A percentile compares a stretch with the other conserved stretches of the same genome.
Conservation (phyloP, 164 flowering plant species). For the Tetracentron sinense region DNA sequence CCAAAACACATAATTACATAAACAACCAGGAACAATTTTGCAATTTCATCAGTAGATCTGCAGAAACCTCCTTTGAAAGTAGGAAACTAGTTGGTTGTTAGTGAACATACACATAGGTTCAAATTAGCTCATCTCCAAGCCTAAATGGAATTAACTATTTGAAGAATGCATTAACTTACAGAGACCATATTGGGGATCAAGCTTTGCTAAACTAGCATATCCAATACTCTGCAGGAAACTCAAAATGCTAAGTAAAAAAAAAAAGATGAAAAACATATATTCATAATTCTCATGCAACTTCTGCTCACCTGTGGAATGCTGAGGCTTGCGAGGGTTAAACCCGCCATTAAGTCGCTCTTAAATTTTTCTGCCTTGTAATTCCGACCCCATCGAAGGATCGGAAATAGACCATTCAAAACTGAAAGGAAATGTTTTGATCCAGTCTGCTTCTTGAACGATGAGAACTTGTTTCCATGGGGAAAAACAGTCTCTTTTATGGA, state of each 20-base stretch:
- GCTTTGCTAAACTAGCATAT: slow-evolving; percentile 79
- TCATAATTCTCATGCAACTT: background rate
- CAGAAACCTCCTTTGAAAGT: too few species aligned
- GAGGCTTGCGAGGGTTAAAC: slow-evolving; percentile 80
- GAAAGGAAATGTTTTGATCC: slow-evolving; percentile 9
- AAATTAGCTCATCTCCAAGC: too few species aligned
- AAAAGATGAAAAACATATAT: background rate
- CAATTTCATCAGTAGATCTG: too few species aligned
- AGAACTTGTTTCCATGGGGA: slow-evolving; percentile 13
- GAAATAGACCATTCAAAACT: slow-evolving; percentile 46
- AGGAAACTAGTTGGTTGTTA: too few species aligned
- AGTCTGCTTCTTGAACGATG: slow-evolving; percentile 14
- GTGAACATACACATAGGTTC: too few species aligned
- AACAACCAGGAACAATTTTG: background rate
- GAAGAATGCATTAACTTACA: too few species aligned
- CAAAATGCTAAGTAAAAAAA: background rate
- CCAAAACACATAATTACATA: background rate
- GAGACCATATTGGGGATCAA: slow-evolving; percentile 88
- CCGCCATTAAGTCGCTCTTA: slow-evolving; percentile 64
- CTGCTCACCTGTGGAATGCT: slow-evolving; percentile 73
- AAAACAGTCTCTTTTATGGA: slow-evolving; percentile 18
- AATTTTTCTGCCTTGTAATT: slow-evolving; percentile 46
- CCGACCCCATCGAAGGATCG: slow-evolving; percentile 63
- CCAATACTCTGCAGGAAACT: slow-evolving; percentile 66
- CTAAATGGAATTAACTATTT: too few species aligned